phyloP scores from a whole-genome alignment of 257 asterid species.

The Solanum habrochaites region DNA sequence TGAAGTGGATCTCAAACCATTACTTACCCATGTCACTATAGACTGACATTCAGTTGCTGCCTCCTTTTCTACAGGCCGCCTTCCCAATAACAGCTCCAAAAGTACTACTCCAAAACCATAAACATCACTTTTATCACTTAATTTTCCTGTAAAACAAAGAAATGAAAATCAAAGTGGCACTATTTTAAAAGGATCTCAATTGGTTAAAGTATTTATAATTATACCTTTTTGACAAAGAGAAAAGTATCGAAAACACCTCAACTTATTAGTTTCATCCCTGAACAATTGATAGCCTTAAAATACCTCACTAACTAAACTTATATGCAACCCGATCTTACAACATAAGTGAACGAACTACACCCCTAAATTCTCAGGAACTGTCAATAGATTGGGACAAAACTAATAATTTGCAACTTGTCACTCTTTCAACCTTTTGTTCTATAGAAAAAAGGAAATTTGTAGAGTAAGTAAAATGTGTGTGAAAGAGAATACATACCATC shows the following conservation, averaged over 20 bases:
- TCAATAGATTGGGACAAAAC: too few relatives aligned
- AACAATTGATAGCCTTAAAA: too few relatives aligned
- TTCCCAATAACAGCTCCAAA: conserved; percentile 67
- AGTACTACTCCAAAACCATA: conserved; percentile 75
- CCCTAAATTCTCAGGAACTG: too few relatives aligned
- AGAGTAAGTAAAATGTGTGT: background rate
- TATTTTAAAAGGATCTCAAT: background rate
- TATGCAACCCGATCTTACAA: too few relatives aligned
- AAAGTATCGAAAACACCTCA: too few relatives aligned
- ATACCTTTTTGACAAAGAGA: background rate
- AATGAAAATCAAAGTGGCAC: background rate
- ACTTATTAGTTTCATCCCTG: too few relatives aligned
- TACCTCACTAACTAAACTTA: too few relatives aligned
- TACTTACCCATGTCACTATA: conserved; percentile 62
- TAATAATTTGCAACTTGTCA: too few relatives aligned
- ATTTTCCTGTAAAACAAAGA: conserved; percentile 23
- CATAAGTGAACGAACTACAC: too few relatives aligned
- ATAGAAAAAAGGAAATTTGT: background rate
- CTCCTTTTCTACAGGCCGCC: conserved; percentile 51
- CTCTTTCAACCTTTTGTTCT: too few relatives aligned
- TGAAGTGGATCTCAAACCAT: background rate
- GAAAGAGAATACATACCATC: conserved; percentile 40
- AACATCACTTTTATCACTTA: conserved; percentile 74
- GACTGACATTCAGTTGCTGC: conserved; percentile 49
- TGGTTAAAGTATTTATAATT: background rate